Evolutionary conservation across 78 protist genomes (phyloP), one percentile per base, ranked within the genome.

Genomic region (Protostelium mycophagum): DNA sequence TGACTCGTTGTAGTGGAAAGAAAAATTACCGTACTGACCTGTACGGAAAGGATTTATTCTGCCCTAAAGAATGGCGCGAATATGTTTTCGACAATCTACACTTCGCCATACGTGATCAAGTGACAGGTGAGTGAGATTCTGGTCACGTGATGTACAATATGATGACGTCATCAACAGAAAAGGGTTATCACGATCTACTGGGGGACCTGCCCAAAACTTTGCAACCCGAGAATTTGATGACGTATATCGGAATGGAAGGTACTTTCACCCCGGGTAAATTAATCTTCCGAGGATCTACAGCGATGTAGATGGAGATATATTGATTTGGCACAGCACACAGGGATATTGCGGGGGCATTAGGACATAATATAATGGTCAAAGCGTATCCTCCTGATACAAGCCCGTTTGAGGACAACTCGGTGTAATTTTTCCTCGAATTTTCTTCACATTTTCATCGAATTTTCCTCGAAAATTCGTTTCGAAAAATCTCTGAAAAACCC

Each of bases 231-330:
- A 89, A 34, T 35, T 29, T 86, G 51, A n/a, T 85, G 85, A 1
- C 63, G 34, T 92, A 92, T 84, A 88, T 92, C 63, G 94, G 94
- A 23, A n/a, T 87, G 16, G 87, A 89, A 51, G 94, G 94, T 39
- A 92, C 94, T 83, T 92, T 90, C 51, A 92, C 94, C 36, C 87
- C 91, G 0, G 94, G 94, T 51, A 51, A 25, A 51, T n/a, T n/a
- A n/a, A n/a, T n/a, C n/a, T n/a, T n/a, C n/a, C n/a, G n/a, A n/a
- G n/a, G n/a, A n/a, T n/a, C n/a, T n/a, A n/a, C n/a, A n/a, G n/a
- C n/a, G n/a, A n/a, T n/a, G n/a, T n/a, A n/a, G n/a, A n/a, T n/a
- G n/a, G n/a, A n/a, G n/a, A n/a, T n/a, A n/a, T n/a, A n/a, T n/a
- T n/a, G n/a, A n/a, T 16, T 5, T 5, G 16, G 73, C 31, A 51